Evolutionary conservation across 371 early-diverging fungal genomes (phyloP).

Genomic region (Fennellomyces sp.): DNA sequence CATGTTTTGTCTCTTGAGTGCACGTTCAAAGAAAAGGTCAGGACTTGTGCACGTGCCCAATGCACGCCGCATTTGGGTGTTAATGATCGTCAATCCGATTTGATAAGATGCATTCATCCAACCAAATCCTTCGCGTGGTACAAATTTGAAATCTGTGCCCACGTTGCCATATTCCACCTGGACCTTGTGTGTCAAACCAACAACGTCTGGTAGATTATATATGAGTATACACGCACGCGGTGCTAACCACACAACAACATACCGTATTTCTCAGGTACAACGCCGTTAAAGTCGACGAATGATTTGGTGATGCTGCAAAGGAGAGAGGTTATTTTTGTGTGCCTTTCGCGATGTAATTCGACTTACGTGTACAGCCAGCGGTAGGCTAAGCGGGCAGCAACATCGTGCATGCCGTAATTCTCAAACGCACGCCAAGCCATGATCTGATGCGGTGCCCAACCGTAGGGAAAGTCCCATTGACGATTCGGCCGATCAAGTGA

Average conservation of each 20-base stretch:
- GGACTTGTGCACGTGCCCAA: slow-evolving; percentile 84
- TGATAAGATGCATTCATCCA: slow-evolving; percentile 97
- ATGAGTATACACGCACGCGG: too few species aligned
- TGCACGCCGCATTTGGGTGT: slow-evolving; percentile 74
- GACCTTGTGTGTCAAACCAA: slow-evolving; percentile 86
- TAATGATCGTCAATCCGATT: slow-evolving; percentile 81
- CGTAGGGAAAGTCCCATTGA: slow-evolving; percentile 93
- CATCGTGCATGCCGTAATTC: slow-evolving; percentile 74
- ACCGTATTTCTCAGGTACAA: slow-evolving; percentile 94
- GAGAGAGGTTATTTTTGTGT: background rate
- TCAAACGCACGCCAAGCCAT: slow-evolving; percentile 89
- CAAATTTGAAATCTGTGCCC: slow-evolving; percentile 91
- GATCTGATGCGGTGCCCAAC: slow-evolving; percentile 97
- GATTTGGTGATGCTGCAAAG: slow-evolving; percentile 75
- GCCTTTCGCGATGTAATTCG: background rate
- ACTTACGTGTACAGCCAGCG: slow-evolving; percentile 88
- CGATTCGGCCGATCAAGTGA: slow-evolving; percentile 82
- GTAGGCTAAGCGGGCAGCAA: slow-evolving; percentile 81
- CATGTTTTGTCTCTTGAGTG: slow-evolving; percentile 30
- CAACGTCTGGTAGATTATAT: slow-evolving; percentile 79
- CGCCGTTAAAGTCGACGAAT: slow-evolving; percentile 97
- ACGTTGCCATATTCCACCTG: slow-evolving; percentile 96
- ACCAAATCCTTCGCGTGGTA: slow-evolving; percentile 96
- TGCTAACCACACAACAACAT: too few species aligned
- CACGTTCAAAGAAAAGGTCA: slow-evolving; percentile 61